Base-by-base conservation (phyloP, 371 early-diverging fungal genomes). In the Coemansia sp. region DNA sequence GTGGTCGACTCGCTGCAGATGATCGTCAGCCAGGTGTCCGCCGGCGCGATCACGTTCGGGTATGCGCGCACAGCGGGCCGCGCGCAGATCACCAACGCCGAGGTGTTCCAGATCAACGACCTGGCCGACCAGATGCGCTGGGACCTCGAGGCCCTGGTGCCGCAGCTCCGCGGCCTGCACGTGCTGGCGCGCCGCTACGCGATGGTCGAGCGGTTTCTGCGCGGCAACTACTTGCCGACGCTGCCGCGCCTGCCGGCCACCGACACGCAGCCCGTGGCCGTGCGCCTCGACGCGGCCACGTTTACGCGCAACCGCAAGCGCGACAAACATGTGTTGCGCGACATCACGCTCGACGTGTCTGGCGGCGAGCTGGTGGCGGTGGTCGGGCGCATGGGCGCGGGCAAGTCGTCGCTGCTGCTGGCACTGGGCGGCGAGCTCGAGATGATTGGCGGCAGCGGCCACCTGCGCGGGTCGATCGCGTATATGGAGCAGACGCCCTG, bases 401-500 rank as follows among this genome's bases (percentile, higher is more conserved):
- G 83, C 14, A 83, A 83, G 51, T 76, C 75, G 13, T 62, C 72
- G n/a, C 54, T 75, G 16, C 40, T 75, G 16, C 13, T 61, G 40
- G 78, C 82, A 0, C 50, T 82, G 56, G 74, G 78, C 30, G 79
- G 83, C 7, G 67, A 75, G 40, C 39, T 72, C 20, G 54, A 67
- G 38, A 60, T 70, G 63, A 34, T 59, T 0, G 5, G 7, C 2
- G 76, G 76, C 1, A 10, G 57, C 14, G 82, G 83, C 13, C 65
- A 70, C 8, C 55, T 84, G 1, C 5, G 10, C 5, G 76, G 76
- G 0, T 36, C 35, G 1, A 83, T 93, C 11, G 95, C 93, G 3
- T 95, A 93, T 77, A 90, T 92, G 0, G 86, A 92, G n/a, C 95
- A 96, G 68, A 84, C 48, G n/a, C 87, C 97, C 9, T 98, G 95